Evolutionary conservation across 305 asterid genomes (phyloP).

Genomic region (Ajuga reptans): DNA sequence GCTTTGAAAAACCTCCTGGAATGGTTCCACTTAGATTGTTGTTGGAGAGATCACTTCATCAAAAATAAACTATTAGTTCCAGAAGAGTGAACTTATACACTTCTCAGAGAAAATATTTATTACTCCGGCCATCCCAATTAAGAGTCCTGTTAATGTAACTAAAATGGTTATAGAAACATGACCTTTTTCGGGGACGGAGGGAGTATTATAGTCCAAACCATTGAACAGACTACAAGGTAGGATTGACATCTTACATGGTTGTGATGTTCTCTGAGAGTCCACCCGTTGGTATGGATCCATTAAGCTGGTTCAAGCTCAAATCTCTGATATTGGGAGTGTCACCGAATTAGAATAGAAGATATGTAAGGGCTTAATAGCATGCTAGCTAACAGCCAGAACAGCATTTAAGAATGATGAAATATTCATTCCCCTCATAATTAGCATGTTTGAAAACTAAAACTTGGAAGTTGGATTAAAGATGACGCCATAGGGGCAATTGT

Average conservation of each 20-base stretch:
- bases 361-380: too few species aligned
- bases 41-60: slow-evolving; percentile 56
- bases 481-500: neutral
- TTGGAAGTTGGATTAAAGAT: neutral
- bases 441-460: neutral
- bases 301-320: slow-evolving; percentile 67
- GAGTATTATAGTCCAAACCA: neutral
- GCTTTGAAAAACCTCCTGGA: slow-evolving; percentile 50
- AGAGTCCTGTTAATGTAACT: too few species aligned
- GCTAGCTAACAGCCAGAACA: slow-evolving; percentile 9
- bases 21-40: slow-evolving; percentile 63
- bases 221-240: neutral
- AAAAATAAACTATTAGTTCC: slow-evolving; percentile 21
- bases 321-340: slow-evolving; percentile 45
- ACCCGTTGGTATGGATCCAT: slow-evolving; percentile 54
- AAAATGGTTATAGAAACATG: too few species aligned
- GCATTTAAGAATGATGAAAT: neutral
- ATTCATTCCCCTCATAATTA: neutral
- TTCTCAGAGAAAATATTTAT: slow-evolving; percentile 2
- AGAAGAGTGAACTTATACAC: neutral
- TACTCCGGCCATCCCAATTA: too few species aligned
- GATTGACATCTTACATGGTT: slow-evolving; percentile 42
- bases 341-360: slow-evolving; percentile 30
- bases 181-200: too few species aligned
- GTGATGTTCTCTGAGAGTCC: slow-evolving; percentile 51